Base-by-base conservation (phyloP, 2,329 filamentous ascomycete genomes). In the Fusarium abutilonis region DNA sequence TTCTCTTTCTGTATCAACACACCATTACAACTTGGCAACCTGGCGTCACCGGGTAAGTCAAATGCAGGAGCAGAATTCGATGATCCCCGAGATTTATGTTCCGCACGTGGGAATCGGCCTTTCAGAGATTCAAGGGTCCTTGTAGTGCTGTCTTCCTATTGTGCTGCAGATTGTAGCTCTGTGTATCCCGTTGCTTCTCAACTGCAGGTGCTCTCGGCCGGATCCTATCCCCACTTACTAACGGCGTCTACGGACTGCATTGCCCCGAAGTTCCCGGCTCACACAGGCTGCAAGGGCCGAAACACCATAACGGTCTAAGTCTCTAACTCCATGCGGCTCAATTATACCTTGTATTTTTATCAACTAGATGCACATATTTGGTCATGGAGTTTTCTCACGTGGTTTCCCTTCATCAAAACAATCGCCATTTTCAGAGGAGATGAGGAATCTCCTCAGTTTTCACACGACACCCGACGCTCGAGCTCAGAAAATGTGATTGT, bases 211-310 rank as follows among this genome's bases (percentile, higher is more conserved):
- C 28, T 35, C 13, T 60, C 26, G 34, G 23, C 29, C 40, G 45
- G 52, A 38, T 40, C 31, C 42, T 53, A 36, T 63, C 46, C 29
- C 60, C 58, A 63, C 58, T 51, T 29, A 49, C 35, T 56, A 52
- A 38, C 53, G 62, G 49, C 29, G 23, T 26, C 23, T 26, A 41
- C 58, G 39, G 57, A n/a, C 42, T 56, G 14, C 34, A 52, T 53
- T 66, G 46, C 63, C 59, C 59, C 63, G 54, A 66, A 49, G 35
- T 51, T 43, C 48, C 62, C 52, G 49, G 57, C 23, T 44, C 28
- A 10, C 41, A 34, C 11, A 36, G 63, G 67, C 49, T 66, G 21
- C 52, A 26, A 68, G 67, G 67, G 52, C 67, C 62, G 64, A 63
- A 66, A 59, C 55, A 59, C 55, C 48, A 15, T 49, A 29, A 54